Base-by-base conservation (phyloP, 495 filamentous ascomycete species). In the Penicillium odoratum region DNA sequence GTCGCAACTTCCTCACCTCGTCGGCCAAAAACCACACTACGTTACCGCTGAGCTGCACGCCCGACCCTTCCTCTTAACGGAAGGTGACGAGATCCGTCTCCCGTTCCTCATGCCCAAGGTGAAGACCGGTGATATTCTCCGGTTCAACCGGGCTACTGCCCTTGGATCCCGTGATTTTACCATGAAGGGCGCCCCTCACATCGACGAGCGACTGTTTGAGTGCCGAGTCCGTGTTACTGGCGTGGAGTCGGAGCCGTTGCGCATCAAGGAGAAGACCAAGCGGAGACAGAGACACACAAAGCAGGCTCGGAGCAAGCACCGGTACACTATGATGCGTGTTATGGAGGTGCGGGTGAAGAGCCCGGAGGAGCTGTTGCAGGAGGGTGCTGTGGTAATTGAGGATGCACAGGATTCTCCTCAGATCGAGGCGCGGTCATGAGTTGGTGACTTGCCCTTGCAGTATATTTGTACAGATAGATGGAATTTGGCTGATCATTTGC, bases 31-130 rank as follows among this genome's bases (percentile, higher is more conserved):
- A 8, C 78, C 84, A 0, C 91, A 96, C 82, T 98, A 95, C 81
- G 84, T 94, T 57, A 88, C 86, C 28, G 81, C 89, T 9, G 90
- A 94, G 74, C 85, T 98, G 65, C 91, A 98, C 77, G 88, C 85
- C 4, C 81, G 81, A 18, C 91, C 92, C 16, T 98, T 96, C 82
- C 91, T 98, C 5, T 82, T 98, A 59, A 98, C 92, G 0, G 75
- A 73, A 34, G 95, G 94, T 59, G 94, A 98, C 70, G 81, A 81
- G 40, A 62, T 98, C 2, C 90, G 91, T n/a, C 85, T 98, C 43
- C 95, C 94, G n/a, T 98, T 98, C 82, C 83, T 83, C 61, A 92
- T 98, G 88, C 87, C 88, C 28, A 85, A 83, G 29, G 93, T 95
- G 2, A 74, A 81, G 51, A 85, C 91, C 0, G 94, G 94, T 1